Base-by-base conservation (phyloP, 225 moss, liverwort and hornwort genomes). In the Neckera pumila region DNA sequence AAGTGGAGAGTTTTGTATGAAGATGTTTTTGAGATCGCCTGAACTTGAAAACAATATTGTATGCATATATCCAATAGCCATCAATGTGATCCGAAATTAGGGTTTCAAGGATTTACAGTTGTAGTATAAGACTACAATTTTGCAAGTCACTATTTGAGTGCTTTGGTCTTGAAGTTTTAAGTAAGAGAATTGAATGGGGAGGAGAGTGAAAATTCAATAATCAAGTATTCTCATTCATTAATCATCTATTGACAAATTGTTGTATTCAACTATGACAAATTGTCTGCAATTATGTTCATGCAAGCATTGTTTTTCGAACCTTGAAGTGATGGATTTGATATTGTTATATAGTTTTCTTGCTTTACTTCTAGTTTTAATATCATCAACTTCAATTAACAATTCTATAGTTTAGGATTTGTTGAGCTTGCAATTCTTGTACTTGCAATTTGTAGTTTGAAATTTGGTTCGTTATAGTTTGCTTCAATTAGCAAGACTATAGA, bases 51-150 rank as follows among this genome's bases (percentile, higher is more conserved):
- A 20, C 2, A 19, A 1, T 36, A 11, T 36, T 66, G 21, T n/a
- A 0, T 3, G 1, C 23, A 69, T 7, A 54, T 54, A 18, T 54
- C 10, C 7, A 7, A 69, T 6, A 23, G 14, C 13, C 38, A 69
- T 38, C 8, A 13, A 7, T 38, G 4, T 69, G 1, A 40, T 42
- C 7, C 0, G 0, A 27, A 71, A 43, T 70, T 23, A 14, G 25
- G 2, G 2, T 27, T 72, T 15, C 26, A 16, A 42, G 6, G 8
- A 70, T 23, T 25, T 70, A 25, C 14, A 70, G 25, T 27, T 42
- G 5, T 5, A 26, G 3, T 23, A 0, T 69, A 2, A 22, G 2
- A 2, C 14, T 14, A 14, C 8, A 40, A n/a, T 2, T 69, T 38
- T 23, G 14, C 4, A 38, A 0, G 25, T 9, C 14, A 70, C 26